Base-by-base conservation (phyloP, 129 eudicot genomes). In the Flaveria trinervia region DNA sequence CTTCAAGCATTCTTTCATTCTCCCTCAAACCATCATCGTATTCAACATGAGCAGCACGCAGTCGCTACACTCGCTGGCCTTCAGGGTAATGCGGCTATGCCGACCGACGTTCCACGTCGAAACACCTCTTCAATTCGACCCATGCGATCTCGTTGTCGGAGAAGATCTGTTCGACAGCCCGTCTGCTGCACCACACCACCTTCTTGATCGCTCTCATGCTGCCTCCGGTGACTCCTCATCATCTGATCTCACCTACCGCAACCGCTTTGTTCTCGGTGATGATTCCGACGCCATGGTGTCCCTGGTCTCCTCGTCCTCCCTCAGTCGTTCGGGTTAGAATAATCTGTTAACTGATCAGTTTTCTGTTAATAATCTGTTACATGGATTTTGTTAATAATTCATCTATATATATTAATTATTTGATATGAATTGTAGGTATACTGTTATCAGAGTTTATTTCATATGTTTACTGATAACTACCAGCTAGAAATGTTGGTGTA, bases 291-390 rank as follows among this genome's bases (percentile, higher is more conserved):
- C 98, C 51, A 83, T 92, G 80, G 97, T 80, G 76, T 94, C 68
- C 79, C 93, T 16, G 98, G 97, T 61, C 92, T 94, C 73, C 97
- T 94, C 74, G 90, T 94, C 25, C 96, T 94, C 46, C 98, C 98
- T 68, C 97, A 94, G 33, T 89, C 98, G 22, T 94, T 94, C 61
- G 98, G 98, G 97, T 93, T 62, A 80, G 84, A 52, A 41, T 73
- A 16, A 44, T 73, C 9, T 25, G 2, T 70, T 70, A 13, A 5
- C 41, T 2, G 25, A 54, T n/a, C 60, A 6, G 7, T n/a, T 54
- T 54, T 54, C 4, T n/a, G 60, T 17, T 36, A 36, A 36, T 36
- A 36, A 36, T 36, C 41, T 9, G n/a, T 26, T 17, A 17, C 51
- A 64, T 49, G 5, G 65, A 75, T 64, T 14, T 75, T 36, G 71